Evolutionary conservation across 1,284 basidiomycete genomes (phyloP).

Genomic region (Thecaphora thlaspeos): DNA sequence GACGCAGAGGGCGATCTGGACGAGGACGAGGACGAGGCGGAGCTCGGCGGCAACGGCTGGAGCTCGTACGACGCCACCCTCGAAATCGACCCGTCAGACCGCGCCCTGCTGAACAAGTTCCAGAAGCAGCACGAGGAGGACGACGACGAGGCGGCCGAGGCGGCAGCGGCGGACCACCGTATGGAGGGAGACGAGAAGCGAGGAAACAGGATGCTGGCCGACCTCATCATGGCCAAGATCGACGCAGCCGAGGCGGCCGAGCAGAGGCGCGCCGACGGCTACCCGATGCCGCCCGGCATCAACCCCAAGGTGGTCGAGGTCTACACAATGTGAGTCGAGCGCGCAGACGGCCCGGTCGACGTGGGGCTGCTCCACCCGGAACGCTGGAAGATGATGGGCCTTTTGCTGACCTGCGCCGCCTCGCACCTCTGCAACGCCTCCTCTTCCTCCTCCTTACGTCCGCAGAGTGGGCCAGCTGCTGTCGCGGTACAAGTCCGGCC

Average conservation of each 20-base stretch:
- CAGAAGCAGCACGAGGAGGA: conserved; percentile 35
- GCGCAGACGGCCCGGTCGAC: neutral
- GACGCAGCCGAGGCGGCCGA: conserved; percentile 60
- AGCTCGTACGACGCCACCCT: conserved; percentile 43
- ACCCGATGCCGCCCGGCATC: conserved; percentile 69
- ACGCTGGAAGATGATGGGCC: no score
- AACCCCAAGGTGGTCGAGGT: conserved; percentile 95
- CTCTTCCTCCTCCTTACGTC: neutral
- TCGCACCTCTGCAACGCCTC: no score
- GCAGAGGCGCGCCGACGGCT: conserved; percentile 22
- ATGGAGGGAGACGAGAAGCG: conserved; percentile 7
- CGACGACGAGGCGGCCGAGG: conserved; percentile 14
- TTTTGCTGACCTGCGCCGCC: no score
- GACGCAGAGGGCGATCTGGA: conserved; percentile 40
- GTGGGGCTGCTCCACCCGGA: no score
- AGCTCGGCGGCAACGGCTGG: conserved; percentile 45
- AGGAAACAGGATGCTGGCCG: conserved; percentile 67
- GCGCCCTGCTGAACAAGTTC: conserved; percentile 49
- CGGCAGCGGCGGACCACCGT: neutral
- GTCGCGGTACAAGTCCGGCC: conserved; percentile 88
- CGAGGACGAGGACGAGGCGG: conserved; percentile 46
- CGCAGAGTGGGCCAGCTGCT: conserved; percentile 80
- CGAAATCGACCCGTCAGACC: conserved; percentile 53
- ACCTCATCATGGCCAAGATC: conserved; percentile 92
- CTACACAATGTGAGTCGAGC: conserved; percentile 77